phyloP scores from a whole-genome alignment of 2,329 filamentous ascomycete species.

The Celoporthe dispersa region DNA sequence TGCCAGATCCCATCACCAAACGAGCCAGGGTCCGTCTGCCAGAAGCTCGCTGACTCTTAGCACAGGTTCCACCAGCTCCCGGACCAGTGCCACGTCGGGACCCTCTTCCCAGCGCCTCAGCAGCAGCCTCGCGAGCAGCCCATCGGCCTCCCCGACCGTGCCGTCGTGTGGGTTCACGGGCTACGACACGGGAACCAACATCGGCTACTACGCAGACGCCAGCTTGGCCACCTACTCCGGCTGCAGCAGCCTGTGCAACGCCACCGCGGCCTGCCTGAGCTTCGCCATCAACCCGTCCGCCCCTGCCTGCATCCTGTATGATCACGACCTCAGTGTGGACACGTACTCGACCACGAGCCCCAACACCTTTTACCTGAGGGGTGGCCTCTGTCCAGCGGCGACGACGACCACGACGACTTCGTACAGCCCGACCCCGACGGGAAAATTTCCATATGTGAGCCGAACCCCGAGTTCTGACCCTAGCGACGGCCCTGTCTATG shows the following conservation, averaged over 20 bases:
- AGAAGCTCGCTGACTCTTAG: background rate
- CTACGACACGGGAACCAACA: background rate
- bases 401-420: conserved; percentile 9
- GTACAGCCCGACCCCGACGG: conserved; percentile 1
- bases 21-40: background rate
- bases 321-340: background rate
- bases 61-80: background rate
- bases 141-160: background rate
- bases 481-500: background rate
- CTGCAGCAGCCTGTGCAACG: conserved; percentile 2
- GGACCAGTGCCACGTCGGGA: too few species aligned
- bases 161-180: background rate
- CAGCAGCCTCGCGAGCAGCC: conserved; percentile 1
- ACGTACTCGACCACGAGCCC: background rate
- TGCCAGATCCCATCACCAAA: background rate
- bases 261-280: background rate
- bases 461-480: too few species aligned
- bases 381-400: background rate
- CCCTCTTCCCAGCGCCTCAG: too few species aligned
- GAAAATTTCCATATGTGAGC: conserved; percentile 7
- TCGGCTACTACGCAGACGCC: background rate
- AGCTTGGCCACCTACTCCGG: background rate
- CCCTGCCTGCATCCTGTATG: conserved; percentile 1
- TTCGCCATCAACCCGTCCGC: background rate
- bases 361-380: conserved; percentile 3